phyloP scores from a whole-genome alignment of 352 stramenopile species.

The Globisporangium heterothallicum region DNA sequence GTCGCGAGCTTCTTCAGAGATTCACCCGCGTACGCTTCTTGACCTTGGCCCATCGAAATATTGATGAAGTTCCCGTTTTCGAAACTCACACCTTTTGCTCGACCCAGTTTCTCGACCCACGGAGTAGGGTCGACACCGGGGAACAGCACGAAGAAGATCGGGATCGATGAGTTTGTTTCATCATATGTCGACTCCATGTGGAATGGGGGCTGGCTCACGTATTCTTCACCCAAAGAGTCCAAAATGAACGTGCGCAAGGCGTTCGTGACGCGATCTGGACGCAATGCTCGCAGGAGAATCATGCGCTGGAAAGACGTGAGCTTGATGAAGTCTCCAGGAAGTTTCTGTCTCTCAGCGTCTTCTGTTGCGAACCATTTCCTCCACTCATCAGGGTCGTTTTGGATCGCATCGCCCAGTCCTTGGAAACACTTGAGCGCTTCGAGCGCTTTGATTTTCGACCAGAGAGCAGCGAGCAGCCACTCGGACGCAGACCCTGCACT shows the following conservation, averaged over 20 bases:
- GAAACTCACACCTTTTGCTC: slow-evolving; percentile 80
- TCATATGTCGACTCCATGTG: slow-evolving; percentile 89
- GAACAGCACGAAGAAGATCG: slow-evolving; percentile 95
- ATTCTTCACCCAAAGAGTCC: slow-evolving; percentile 86
- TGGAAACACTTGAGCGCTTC: slow-evolving; percentile 91
- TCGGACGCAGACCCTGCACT: slow-evolving; percentile 92
- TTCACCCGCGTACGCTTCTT: slow-evolving; percentile 91
- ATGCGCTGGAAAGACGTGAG: slow-evolving; percentile 77
- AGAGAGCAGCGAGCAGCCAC: slow-evolving; percentile 89
- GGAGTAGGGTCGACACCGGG: slow-evolving; percentile 92
- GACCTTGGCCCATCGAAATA: slow-evolving; percentile 91
- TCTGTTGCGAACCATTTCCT: slow-evolving; percentile 94
- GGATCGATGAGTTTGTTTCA: slow-evolving; percentile 89
- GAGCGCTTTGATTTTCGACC: slow-evolving; percentile 91
- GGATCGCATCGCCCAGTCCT: slow-evolving; percentile 92
- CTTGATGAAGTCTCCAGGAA: slow-evolving; percentile 91
- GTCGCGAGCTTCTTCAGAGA: slow-evolving; percentile 89
- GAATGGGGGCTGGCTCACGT: slow-evolving; percentile 89
- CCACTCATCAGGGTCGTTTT: slow-evolving; percentile 97
- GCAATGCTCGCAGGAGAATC: slow-evolving; percentile 89
- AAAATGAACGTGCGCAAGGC: slow-evolving; percentile 90
- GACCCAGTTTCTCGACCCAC: slow-evolving; percentile 92
- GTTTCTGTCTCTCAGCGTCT: slow-evolving; percentile 91
- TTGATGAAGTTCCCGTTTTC: slow-evolving; percentile 96
- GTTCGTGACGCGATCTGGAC: slow-evolving; percentile 93